These are phyloP conservation scores for Zygotorulaspora danielsina DNA, from an alignment of 805 yeast species.

Conservation along the genomic window DNA sequence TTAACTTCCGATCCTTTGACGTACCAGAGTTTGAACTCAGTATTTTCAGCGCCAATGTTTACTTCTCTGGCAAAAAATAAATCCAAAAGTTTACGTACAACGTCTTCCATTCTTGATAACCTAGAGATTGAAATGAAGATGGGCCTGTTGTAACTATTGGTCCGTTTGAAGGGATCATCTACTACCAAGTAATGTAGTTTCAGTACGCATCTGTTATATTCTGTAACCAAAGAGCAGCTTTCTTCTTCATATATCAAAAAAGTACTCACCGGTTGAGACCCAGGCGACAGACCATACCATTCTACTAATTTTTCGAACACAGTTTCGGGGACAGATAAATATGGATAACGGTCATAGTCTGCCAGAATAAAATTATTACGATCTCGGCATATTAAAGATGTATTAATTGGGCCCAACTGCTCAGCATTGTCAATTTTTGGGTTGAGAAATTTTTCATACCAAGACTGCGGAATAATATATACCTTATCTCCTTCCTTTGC, in stretches of 20 bases:
- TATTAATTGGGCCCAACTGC: constrained; percentile 47
- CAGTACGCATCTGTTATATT: constrained; percentile 37
- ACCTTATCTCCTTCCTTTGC: constrained; percentile 46
- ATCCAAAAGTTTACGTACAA: constrained; percentile 20
- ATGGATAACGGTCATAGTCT: constrained; percentile 29
- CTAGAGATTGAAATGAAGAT: constrained; percentile 36
- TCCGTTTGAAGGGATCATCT: constrained; percentile 11
- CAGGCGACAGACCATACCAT: constrained; percentile 52
- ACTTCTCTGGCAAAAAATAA: constrained; percentile 25
- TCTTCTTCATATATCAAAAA: constrained; percentile 31
- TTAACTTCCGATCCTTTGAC: constrained; percentile 15
- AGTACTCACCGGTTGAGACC: constrained; percentile 39
- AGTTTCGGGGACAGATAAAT: constrained; percentile 40
- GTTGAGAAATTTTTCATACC: constrained; percentile 41
- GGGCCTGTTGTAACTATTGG: constrained; percentile 16
- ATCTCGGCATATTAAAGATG: constrained; percentile 42
- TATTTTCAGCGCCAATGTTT: constrained; percentile 13
- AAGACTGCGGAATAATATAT: constrained; percentile 46
- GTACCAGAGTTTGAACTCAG: constrained; percentile 27
- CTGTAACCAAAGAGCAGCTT: constrained; percentile 31
- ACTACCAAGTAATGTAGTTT: constrained; percentile 34
- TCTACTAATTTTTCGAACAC: constrained; percentile 43
- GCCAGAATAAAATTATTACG: constrained; percentile 41
- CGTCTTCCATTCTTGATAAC: constrained; percentile 31
- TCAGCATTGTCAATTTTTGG: constrained; percentile 24